Evolutionary conservation across 495 filamentous ascomycete species (phyloP).

Genomic region (Tuber magnatum): DNA sequence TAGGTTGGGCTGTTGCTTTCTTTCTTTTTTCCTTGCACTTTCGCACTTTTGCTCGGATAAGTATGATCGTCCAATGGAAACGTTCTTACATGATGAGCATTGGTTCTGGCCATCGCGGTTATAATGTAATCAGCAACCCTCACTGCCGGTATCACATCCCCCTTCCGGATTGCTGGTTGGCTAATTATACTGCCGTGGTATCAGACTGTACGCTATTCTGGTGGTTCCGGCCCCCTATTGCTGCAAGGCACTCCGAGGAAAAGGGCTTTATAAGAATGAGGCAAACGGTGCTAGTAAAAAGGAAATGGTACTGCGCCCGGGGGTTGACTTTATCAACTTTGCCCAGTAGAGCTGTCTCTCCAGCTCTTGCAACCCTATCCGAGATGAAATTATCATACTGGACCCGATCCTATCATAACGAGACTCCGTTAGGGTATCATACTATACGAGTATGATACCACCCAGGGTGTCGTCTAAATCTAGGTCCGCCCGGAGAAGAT

Average conservation of each 20-base stretch:
- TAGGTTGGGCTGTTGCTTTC: not conserved
- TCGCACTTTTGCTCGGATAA: not conserved
- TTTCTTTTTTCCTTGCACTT: too few species aligned
- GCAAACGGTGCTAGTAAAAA: not conserved
- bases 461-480: not conserved
- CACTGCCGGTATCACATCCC: not conserved
- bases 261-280: not conserved
- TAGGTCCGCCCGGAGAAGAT: not conserved
- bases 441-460: too few species aligned
- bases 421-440: not conserved
- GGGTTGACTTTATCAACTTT: not conserved
- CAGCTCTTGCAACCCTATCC: not conserved
- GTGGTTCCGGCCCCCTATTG: not conserved
- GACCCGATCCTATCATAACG: not conserved
- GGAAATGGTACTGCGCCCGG: not conserved
- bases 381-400: not conserved
- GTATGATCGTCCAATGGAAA: not conserved
- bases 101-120: not conserved
- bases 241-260: conserved; percentile 4
- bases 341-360: not conserved
- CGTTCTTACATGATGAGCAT: not conserved
- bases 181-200: too few species aligned
- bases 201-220: too few species aligned
- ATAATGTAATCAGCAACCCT: not conserved
- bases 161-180: not conserved